These are phyloP conservation scores for Skeletonema grethae DNA, from an alignment of 108 stramenopile species.

Conservation along the genomic window DNA sequence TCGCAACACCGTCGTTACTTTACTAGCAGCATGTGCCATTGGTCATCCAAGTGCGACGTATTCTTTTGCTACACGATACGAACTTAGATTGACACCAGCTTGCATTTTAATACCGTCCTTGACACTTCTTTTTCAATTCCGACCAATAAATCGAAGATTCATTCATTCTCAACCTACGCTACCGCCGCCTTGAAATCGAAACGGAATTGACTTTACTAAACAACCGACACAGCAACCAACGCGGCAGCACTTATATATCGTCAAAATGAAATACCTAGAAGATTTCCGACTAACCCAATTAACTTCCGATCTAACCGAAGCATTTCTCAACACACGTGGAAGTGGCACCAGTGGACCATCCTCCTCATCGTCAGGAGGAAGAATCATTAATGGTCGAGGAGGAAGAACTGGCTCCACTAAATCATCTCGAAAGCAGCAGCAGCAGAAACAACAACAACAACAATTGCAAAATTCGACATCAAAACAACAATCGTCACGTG, in stretches of 20 bases:
- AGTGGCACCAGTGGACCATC: slow-evolving; percentile 13
- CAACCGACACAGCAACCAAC: neutral
- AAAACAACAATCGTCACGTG: neutral
- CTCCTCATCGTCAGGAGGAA: neutral
- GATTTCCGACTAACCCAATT: slow-evolving; percentile 75
- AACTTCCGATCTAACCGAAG: slow-evolving; percentile 72
- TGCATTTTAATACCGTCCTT: neutral
- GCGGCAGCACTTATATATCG: neutral
- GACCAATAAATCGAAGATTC: neutral
- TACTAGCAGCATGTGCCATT: slow-evolving; percentile 1
- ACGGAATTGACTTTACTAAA: neutral
- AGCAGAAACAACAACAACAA: slow-evolving; percentile 1
- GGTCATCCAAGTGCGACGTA: slow-evolving; percentile 3
- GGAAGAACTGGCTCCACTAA: neutral
- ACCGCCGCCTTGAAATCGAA: neutral
- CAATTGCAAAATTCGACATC: neutral
- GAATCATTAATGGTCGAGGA: neutral
- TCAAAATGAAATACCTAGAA: slow-evolving; percentile 79
- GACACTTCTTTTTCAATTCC: neutral
- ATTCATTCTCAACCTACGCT: neutral
- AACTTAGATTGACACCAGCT: neutral
- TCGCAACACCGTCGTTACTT: neutral
- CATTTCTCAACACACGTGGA: slow-evolving; percentile 42
- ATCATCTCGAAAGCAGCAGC: slow-evolving; percentile 4
- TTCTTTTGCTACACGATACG: neutral